Evolutionary conservation across 805 yeast species (phyloP).

Genomic region (Barnettozyma sp.): DNA sequence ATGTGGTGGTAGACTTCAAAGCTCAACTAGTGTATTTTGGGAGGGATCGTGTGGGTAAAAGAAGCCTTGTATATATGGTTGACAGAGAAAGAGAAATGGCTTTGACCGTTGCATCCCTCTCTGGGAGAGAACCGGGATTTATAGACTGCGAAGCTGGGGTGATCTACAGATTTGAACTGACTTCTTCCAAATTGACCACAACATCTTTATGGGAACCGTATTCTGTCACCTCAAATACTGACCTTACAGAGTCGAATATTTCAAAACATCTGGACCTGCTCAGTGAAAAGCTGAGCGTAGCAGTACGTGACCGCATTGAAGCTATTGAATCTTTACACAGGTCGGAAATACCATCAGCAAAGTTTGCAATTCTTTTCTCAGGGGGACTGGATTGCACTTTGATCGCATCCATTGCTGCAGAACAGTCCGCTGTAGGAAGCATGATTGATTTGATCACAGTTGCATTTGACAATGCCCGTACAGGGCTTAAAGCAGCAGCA

Average conservation of each 20-base stretch:
- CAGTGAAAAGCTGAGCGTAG: conserved; percentile 25
- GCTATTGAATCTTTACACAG: conserved; percentile 52
- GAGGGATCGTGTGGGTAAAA: conserved; percentile 74
- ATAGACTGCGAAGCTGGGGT: conserved; percentile 50
- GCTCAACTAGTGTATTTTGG: conserved; percentile 57
- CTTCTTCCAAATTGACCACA: conserved; percentile 15
- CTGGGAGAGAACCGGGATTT: conserved; percentile 30
- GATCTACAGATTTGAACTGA: conserved; percentile 38
- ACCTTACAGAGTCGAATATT: conserved; percentile 14
- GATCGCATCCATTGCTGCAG: conserved; percentile 50
- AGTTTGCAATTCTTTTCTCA: conserved; percentile 65
- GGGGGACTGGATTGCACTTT: conserved; percentile 95
- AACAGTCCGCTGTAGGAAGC: conserved; percentile 24
- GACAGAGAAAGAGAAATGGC: conserved; percentile 26
- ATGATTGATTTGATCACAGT: conserved; percentile 79
- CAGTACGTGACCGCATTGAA: conserved; percentile 46
- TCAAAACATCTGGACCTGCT: conserved; percentile 18
- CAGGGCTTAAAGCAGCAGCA: conserved; percentile 47
- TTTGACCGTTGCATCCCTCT: conserved; percentile 44
- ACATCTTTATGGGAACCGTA: conserved; percentile 11
- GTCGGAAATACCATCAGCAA: conserved; percentile 19
- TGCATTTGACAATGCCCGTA: conserved; percentile 86
- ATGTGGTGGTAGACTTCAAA: conserved; percentile 38
- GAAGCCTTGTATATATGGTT: conserved; percentile 54
- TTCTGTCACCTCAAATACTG: conserved; percentile 19